Evolutionary conservation across 352 stramenopile species (phyloP).

Genomic region (Pilasporangium apinafurcum): DNA sequence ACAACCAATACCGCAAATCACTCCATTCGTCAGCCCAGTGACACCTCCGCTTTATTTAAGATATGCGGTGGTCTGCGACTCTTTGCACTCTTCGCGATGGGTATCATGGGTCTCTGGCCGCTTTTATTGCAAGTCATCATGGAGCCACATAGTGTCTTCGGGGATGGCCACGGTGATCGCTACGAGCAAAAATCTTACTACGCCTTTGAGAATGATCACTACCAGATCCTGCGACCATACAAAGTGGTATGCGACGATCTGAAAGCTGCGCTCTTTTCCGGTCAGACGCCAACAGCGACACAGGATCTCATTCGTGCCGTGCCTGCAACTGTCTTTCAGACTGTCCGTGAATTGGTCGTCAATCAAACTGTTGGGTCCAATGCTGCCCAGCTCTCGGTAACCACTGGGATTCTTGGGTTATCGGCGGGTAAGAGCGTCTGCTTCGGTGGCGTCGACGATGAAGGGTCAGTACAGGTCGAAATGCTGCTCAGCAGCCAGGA

Average conservation of each 20-base stretch:
- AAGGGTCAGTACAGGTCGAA: conserved; percentile 25
- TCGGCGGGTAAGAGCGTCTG: conserved; percentile 10
- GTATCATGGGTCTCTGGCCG: conserved; percentile 28
- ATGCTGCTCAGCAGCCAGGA: conserved; percentile 15
- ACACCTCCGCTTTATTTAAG: too few species aligned
- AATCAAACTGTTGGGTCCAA: conserved; percentile 11
- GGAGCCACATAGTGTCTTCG: conserved; percentile 24
- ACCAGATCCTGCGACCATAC: conserved; percentile 19
- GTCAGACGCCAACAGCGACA: neutral
- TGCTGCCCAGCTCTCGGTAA: conserved; percentile 9
- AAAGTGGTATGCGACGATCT: conserved; percentile 17
- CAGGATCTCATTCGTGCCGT: conserved; percentile 17
- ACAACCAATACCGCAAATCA: too few species aligned
- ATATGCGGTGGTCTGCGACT: too few species aligned
- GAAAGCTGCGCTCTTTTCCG: conserved; percentile 9
- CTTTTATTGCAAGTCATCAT: conserved; percentile 19
- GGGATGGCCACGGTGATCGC: conserved; percentile 31
- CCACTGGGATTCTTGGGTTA: conserved; percentile 15
- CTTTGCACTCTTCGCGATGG: conserved; percentile 18
- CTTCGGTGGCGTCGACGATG: conserved; percentile 24
- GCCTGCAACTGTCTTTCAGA: conserved; percentile 9
- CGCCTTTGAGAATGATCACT: conserved; percentile 26
- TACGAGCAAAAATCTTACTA: conserved; percentile 25
- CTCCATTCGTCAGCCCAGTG: too few species aligned
- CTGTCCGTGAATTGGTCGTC: conserved; percentile 11